Base-by-base conservation (phyloP, 2,329 filamentous ascomycete genomes). In the Verruconis gallopava region DNA sequence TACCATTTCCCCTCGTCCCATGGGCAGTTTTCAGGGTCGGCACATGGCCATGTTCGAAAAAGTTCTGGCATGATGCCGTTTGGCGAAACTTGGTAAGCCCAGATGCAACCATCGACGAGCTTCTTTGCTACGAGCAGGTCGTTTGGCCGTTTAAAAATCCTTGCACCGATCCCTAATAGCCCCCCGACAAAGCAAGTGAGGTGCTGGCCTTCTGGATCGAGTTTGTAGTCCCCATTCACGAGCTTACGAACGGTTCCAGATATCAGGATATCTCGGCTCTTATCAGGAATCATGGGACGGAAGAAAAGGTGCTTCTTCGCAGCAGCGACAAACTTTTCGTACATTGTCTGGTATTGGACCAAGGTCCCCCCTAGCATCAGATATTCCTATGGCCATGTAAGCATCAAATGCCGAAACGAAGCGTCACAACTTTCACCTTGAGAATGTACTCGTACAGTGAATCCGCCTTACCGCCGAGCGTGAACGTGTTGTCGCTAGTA, bases 291-390 rank as follows among this genome's bases (percentile, higher is more conserved):
- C 75, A 91, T 81, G 1, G 86, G 85, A 4, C 80, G 73, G 61
- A 76, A 93, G 44, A 93, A 73, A 6, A 93, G 68, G 57, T 82
- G 72, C 48, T 85, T 70, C 49, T 81, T 81, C 25, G 80, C 74
- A 0, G 76, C 76, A 4, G 79, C 73, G 21, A 79, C 72, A 3
- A 77, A 72, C 44, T 73, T 73, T 44, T 79, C 68, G 55, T 93
- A 85, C 61, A 93, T 72, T 15, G 70, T 71, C 46, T 71, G 67
- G 58, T 93, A 93, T 55, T 85, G 82, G 21, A 70, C 63, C 47
- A 79, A 75, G 1, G 77, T 67, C 1, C 85, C 86, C 44, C 84
- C 83, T 2, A 93, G 72, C 4, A 93, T 71, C 11, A 91, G 63
- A 53, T 80, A 81, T 64, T 88, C 53, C 48, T 46, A 15, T n/a